A percentile compares a stretch with the other conserved stretches of the same genome.
phyloP scores from a whole-genome alignment of 208 protist species.

The Porcisia hertigi region DNA sequence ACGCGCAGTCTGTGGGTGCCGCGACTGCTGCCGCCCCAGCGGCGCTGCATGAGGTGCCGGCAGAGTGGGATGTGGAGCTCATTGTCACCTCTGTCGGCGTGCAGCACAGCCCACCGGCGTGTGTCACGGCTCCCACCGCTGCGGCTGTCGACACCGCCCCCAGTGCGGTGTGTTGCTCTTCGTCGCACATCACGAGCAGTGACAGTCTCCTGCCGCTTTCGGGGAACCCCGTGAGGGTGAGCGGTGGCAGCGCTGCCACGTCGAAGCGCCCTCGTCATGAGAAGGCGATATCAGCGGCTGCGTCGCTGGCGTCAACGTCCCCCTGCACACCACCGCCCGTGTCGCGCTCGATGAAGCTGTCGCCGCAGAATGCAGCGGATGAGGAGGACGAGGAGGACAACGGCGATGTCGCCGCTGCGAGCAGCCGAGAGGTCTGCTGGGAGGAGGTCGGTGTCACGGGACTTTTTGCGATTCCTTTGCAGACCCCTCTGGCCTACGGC shows the following conservation, averaged over 20 bases:
- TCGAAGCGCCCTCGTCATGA: slow-evolving; percentile 32
- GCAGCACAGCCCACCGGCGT: slow-evolving; percentile 36
- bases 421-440: slow-evolving; percentile 46
- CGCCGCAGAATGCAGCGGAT: slow-evolving; percentile 7
- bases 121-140: not conserved
- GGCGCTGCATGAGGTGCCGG: not conserved
- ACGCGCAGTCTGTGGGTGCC: not conserved
- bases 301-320: not conserved
- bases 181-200: not conserved
- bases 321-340: not conserved
- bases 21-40: not conserved
- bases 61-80: slow-evolving; percentile 50
- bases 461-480: slow-evolving; percentile 49
- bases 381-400: slow-evolving; percentile 29
- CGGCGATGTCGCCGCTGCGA: slow-evolving; percentile 9
- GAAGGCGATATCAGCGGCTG: not conserved
- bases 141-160: not conserved
- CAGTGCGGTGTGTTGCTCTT: not conserved
- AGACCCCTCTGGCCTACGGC: slow-evolving; percentile 39
- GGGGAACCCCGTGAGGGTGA: not conserved
- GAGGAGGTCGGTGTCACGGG: slow-evolving; percentile 67
- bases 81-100: slow-evolving; percentile 74
- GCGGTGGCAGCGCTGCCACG: not conserved
- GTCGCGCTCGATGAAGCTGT: no score
- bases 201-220: not conserved